Percentiles rank a stretch among this genome's conserved stretches.
Conservation (phyloP, 345 rosid genomes). For the Heritiera fomes region DNA sequence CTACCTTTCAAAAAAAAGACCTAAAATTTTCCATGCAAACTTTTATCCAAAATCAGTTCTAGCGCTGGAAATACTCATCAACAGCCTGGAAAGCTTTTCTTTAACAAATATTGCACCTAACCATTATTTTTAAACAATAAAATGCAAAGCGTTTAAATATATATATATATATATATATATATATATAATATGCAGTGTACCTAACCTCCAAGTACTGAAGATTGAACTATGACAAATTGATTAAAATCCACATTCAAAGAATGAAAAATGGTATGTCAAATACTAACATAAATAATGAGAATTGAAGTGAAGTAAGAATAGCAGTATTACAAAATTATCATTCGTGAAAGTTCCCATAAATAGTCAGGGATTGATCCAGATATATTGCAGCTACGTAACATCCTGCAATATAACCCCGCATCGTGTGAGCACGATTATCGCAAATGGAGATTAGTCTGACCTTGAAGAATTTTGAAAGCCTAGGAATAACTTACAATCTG, state of each 20-base stretch:
- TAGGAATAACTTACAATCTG: constrained; percentile 37
- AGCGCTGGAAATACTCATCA: background rate
- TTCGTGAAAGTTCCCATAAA: background rate
- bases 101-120: background rate
- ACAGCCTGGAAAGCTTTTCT: background rate
- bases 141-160: too few relatives aligned
- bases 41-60: background rate
- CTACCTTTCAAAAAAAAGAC: too few relatives aligned
- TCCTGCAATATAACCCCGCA: constrained; percentile 28
- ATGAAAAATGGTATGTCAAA: background rate
- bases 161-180: too few relatives aligned
- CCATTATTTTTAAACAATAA: background rate
- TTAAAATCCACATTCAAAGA: background rate
- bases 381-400: constrained; percentile 45
- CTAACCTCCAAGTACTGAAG: background rate
- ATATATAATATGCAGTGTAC: too few relatives aligned
- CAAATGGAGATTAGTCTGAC: background rate
- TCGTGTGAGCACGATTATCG: background rate
- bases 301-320: background rate
- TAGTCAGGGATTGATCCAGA: constrained; percentile 35
- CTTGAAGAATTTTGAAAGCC: background rate
- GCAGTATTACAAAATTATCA: constrained; percentile 25
- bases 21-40: too few relatives aligned
- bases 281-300: background rate
- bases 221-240: background rate